These are phyloP conservation scores for Eucalyptus pauciflora DNA, from an alignment of 345 rosid species.

Conservation along the genomic window DNA sequence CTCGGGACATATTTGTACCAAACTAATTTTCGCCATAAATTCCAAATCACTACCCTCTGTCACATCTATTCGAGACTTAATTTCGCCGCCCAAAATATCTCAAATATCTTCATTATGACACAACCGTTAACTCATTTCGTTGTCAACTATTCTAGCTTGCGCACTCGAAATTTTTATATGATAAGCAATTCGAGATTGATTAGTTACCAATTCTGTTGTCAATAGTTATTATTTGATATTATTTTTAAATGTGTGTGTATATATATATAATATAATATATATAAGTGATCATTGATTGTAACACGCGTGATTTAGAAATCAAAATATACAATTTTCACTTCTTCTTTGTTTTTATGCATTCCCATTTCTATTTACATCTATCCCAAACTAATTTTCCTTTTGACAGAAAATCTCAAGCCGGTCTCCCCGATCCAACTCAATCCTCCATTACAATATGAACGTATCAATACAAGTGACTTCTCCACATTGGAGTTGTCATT, in stretches of 20 bases:
- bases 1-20: too few species aligned
- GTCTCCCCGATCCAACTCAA: neutral
- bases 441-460: neutral
- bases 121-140: accelerated
- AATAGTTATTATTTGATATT: too few species aligned
- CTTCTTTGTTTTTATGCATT: neutral
- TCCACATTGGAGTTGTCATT: neutral
- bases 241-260: accelerated
- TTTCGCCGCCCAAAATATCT: accelerated
- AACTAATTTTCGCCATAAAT: neutral
- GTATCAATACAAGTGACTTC: neutral
- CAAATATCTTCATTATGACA: too few species aligned
- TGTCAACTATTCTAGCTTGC: accelerated
- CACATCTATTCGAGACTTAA: too few species aligned
- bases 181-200: accelerated
- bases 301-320: accelerated
- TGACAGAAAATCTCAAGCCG: accelerated
- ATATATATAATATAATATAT: accelerated
- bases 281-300: accelerated
- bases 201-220: too few species aligned
- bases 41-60: accelerated
- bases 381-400: neutral
- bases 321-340: too few species aligned
- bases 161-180: accelerated
- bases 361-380: neutral